Percentiles rank a stretch among this genome's conserved stretches.
Evolutionary conservation across 2,329 filamentous ascomycete species (phyloP).

Genomic region (Albophoma yamanashiensis): DNA sequence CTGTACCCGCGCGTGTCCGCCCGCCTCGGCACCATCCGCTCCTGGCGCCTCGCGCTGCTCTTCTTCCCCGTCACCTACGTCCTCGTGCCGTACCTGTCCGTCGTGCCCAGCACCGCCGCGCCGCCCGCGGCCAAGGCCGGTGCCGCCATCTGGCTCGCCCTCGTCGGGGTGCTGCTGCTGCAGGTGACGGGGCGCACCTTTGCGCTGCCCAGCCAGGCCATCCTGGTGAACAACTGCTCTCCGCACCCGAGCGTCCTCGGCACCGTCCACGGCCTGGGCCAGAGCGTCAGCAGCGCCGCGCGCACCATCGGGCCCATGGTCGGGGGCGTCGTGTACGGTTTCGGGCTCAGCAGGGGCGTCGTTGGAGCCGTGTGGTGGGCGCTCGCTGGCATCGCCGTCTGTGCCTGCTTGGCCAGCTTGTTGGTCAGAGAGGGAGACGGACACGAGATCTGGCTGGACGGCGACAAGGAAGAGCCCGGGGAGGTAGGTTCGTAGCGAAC

Average conservation of each 20-base stretch:
- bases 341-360: slow-evolving; percentile 43
- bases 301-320: slow-evolving; percentile 50
- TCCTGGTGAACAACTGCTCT: slow-evolving; percentile 36
- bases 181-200: slow-evolving; percentile 61
- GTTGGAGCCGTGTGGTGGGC: slow-evolving; percentile 51
- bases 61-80: slow-evolving; percentile 63
- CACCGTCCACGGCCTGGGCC: slow-evolving; percentile 39
- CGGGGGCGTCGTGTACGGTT: slow-evolving; percentile 50
- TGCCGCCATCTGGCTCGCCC: slow-evolving; percentile 50
- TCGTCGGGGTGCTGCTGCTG: slow-evolving; percentile 49
- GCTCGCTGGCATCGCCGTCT: slow-evolving; percentile 36
- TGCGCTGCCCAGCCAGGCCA: slow-evolving; percentile 33
- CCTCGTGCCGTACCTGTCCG: slow-evolving; percentile 57
- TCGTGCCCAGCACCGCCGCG: slow-evolving; percentile 47
- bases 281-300: slow-evolving; percentile 47
- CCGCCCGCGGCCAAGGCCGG: slow-evolving; percentile 41
- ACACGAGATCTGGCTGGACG: slow-evolving; percentile 54
- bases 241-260: slow-evolving; percentile 36
- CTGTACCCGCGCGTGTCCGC: slow-evolving; percentile 59
- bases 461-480: slow-evolving; percentile 31
- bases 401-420: slow-evolving; percentile 38
- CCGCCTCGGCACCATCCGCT: slow-evolving; percentile 55
- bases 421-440: slow-evolving; percentile 51
- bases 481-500: not conserved
- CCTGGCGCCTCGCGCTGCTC: slow-evolving; percentile 57